phyloP scores from a whole-genome alignment of 2,329 filamentous ascomycete genomes.

The Penicillium glabrum region DNA sequence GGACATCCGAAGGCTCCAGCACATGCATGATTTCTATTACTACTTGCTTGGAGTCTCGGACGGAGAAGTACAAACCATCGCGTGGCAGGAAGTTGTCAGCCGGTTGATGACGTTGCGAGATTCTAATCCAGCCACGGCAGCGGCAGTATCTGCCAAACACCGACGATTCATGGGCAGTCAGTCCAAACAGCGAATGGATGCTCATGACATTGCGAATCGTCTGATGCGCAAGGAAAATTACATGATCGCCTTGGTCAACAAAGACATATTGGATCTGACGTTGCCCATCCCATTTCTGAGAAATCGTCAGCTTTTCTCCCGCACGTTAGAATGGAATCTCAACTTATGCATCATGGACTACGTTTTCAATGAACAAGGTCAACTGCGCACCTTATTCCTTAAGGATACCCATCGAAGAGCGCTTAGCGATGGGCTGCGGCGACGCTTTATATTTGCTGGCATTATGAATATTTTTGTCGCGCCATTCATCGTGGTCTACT shows the following conservation, averaged over 20 bases:
- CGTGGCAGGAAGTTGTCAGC: slow-evolving; percentile 87
- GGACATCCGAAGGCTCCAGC: slow-evolving; percentile 69
- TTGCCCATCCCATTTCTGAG: slow-evolving; percentile 81
- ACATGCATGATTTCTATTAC: slow-evolving; percentile 83
- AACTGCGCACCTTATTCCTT: slow-evolving; percentile 82
- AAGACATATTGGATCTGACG: slow-evolving; percentile 85
- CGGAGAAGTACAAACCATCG: slow-evolving; percentile 87
- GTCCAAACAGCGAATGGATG: slow-evolving; percentile 91
- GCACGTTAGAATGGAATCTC: slow-evolving; percentile 88
- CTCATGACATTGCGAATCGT: slow-evolving; percentile 94
- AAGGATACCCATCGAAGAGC: slow-evolving; percentile 77
- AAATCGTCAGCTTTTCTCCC: slow-evolving; percentile 79
- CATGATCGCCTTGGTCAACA: slow-evolving; percentile 94
- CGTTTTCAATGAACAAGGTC: slow-evolving; percentile 85
- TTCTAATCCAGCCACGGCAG: slow-evolving; percentile 79
- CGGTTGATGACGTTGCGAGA: slow-evolving; percentile 82
- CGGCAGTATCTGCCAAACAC: slow-evolving; percentile 58
- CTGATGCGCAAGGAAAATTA: slow-evolving; percentile 98
- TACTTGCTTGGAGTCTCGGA: slow-evolving; percentile 80
- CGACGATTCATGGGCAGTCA: slow-evolving; percentile 72
- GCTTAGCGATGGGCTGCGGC: slow-evolving; percentile 74
- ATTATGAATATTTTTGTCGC: slow-evolving; percentile 83
- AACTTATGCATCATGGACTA: slow-evolving; percentile 89
- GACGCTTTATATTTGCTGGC: slow-evolving; percentile 78
- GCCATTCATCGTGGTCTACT: slow-evolving; percentile 82